Evolutionary conservation across 306 rosid genomes (phyloP).

Genomic region (Rosa multiflora): DNA sequence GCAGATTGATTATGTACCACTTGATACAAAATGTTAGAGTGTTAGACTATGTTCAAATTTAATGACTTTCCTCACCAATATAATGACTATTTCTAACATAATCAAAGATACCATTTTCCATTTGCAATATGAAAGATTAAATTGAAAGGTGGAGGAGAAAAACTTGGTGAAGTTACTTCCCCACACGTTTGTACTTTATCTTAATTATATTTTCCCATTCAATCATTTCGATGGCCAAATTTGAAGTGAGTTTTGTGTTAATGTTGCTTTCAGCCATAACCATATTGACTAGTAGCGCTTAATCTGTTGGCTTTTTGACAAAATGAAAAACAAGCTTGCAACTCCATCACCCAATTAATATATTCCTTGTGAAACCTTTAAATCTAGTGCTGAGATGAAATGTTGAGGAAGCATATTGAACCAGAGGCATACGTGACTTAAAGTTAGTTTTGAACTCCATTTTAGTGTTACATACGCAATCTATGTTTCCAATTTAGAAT

Average conservation of each 20-base stretch:
- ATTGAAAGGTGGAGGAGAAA: slow-evolving; percentile 15
- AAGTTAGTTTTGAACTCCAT: not conserved
- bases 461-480: not conserved
- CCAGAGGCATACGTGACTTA: not conserved
- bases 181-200: slow-evolving; percentile 18
- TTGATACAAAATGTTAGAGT: not conserved
- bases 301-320: slow-evolving; percentile 6
- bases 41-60: not conserved
- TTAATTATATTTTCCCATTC: not conserved
- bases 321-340: not conserved
- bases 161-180: slow-evolving; percentile 24
- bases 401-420: not conserved
- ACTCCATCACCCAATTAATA: not conserved
- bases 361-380: not conserved
- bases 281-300: slow-evolving; percentile 8
- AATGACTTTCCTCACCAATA: not conserved
- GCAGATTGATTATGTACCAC: not conserved
- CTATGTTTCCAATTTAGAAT: not conserved
- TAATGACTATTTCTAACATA: not conserved
- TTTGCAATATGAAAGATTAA: slow-evolving; percentile 12
- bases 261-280: slow-evolving; percentile 23
- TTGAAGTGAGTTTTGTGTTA: not conserved
- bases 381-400: not conserved
- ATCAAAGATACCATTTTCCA: slow-evolving; percentile 17
- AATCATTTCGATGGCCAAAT: slow-evolving; percentile 10